phyloP scores from a whole-genome alignment of 495 filamentous ascomycete genomes.

The Penicillium cosmopolitanum region DNA sequence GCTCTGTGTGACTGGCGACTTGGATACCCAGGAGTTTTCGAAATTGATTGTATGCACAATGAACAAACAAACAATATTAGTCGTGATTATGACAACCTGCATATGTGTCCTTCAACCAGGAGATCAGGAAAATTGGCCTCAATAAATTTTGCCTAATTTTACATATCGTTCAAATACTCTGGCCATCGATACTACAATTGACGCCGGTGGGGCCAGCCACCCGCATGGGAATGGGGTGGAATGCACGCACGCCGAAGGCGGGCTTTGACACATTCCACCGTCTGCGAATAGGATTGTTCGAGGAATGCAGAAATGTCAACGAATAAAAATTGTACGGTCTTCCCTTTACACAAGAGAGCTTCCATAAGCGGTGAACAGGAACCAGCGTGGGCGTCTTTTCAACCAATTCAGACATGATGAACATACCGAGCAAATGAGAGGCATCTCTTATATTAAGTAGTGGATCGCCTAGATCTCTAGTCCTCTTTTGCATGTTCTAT shows the following conservation, averaged over 20 bases:
- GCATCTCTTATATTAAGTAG: not conserved
- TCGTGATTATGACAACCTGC: too few relatives aligned
- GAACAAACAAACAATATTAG: not conserved
- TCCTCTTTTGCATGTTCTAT: not conserved
- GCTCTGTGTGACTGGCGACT: conserved; percentile 13
- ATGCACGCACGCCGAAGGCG: not conserved
- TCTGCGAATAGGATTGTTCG: not conserved
- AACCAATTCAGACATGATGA: conserved; percentile 1
- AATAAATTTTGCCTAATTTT: not conserved
- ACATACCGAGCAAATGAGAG: not conserved
- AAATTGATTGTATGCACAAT: conserved; percentile 8
- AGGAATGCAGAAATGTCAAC: conserved; percentile 1
- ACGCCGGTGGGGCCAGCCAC: conserved; percentile 13
- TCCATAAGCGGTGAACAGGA: not conserved
- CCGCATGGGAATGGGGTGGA: not conserved
- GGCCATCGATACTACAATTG: not conserved
- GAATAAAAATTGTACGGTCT: not conserved
- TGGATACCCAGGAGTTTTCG: conserved; percentile 30
- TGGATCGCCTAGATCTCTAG: not conserved
- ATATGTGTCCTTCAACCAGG: too few relatives aligned
- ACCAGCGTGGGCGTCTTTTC: not conserved
- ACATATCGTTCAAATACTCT: not conserved
- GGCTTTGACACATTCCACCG: conserved; percentile 4
- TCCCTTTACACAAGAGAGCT: not conserved
- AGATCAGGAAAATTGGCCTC: too few relatives aligned